Percentiles rank a stretch among this genome's conserved stretches.
These are phyloP conservation scores for Fusarium domesticum DNA, from an alignment of 2,329 filamentous ascomycete genomes.

Conservation along the genomic window DNA sequence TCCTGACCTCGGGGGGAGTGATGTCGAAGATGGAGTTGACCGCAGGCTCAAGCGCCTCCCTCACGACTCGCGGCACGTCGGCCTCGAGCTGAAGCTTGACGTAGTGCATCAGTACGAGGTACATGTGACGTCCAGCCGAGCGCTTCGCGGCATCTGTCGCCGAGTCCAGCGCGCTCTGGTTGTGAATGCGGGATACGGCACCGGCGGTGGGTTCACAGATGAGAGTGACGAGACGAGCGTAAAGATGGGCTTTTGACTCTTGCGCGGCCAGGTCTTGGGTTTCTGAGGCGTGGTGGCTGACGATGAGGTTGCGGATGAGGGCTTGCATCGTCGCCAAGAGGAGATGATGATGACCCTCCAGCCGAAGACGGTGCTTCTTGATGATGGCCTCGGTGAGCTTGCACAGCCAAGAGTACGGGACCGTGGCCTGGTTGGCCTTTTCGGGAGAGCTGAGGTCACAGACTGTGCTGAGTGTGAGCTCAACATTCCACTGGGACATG, in stretches of 20 bases:
- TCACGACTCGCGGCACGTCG: conserved; percentile 47
- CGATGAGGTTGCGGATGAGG: conserved; percentile 53
- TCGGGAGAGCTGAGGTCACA: conserved; percentile 32
- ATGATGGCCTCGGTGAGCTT: conserved; percentile 55
- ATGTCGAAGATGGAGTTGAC: conserved; percentile 59
- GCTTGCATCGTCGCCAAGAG: conserved; percentile 53
- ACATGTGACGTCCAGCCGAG: conserved; percentile 61
- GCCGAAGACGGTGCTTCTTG: conserved; percentile 57
- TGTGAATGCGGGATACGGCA: conserved; percentile 48
- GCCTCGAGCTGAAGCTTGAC: conserved; percentile 59
- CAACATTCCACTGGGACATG: conserved; percentile 59
- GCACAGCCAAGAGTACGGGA: conserved; percentile 48
- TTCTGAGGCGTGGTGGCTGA: conserved; percentile 25
- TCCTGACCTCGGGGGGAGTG: conserved; percentile 52
- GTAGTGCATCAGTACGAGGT: conserved; percentile 57
- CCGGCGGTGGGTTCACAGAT: conserved; percentile 58
- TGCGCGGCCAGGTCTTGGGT: conserved; percentile 30
- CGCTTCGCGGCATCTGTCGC: conserved; percentile 60
- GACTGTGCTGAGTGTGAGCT: conserved; percentile 49
- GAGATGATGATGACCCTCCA: conserved; percentile 61
- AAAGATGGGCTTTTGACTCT: conserved; percentile 48
- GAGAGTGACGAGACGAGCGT: conserved; percentile 55
- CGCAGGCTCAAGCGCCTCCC: conserved; percentile 56
- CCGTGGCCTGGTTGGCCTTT: conserved; percentile 30
- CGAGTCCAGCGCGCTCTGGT: conserved; percentile 51